A percentile compares a stretch with the other conserved stretches of the same genome.
Evolutionary conservation across 2,329 filamentous ascomycete species (phyloP).

Genomic region (Acrodontium crateriforme): DNA sequence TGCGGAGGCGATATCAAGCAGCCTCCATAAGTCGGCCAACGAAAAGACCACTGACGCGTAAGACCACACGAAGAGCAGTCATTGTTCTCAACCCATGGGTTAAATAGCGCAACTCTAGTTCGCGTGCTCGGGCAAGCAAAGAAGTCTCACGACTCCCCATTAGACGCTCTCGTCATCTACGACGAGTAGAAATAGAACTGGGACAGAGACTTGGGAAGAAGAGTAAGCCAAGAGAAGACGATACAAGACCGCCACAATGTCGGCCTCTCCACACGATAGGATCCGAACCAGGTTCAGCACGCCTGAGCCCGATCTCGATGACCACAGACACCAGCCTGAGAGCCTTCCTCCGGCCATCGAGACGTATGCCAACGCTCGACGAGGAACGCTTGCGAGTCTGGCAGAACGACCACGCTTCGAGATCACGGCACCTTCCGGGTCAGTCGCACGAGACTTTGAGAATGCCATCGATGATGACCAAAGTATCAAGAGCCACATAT

Average conservation of each 20-base stretch:
- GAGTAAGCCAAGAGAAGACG: too few species aligned
- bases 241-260: conserved; percentile 29
- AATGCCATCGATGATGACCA: conserved; percentile 72
- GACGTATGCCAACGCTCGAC: conserved; percentile 34
- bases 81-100: conserved; percentile 15
- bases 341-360: conserved; percentile 45
- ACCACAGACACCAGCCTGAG: conserved; percentile 60
- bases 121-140: too few species aligned
- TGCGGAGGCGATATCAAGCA: conserved; percentile 84
- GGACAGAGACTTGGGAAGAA: too few species aligned
- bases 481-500: conserved; percentile 35
- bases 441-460: conserved; percentile 66
- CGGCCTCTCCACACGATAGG: conserved; percentile 44
- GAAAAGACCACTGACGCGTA: background rate
- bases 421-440: conserved; percentile 24
- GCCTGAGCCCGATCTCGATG: conserved; percentile 69
- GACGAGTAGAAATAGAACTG: too few species aligned
- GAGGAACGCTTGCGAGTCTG: conserved; percentile 62
- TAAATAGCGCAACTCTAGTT: too few species aligned
- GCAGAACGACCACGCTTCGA: conserved; percentile 32
- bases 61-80: conserved; percentile 5
- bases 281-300: conserved; percentile 53
- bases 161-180: too few species aligned
- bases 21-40: conserved; percentile 72
- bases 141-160: too few species aligned